Conservation (phyloP, 2,329 filamentous ascomycete genomes). For the Fusarium chaquense region DNA sequence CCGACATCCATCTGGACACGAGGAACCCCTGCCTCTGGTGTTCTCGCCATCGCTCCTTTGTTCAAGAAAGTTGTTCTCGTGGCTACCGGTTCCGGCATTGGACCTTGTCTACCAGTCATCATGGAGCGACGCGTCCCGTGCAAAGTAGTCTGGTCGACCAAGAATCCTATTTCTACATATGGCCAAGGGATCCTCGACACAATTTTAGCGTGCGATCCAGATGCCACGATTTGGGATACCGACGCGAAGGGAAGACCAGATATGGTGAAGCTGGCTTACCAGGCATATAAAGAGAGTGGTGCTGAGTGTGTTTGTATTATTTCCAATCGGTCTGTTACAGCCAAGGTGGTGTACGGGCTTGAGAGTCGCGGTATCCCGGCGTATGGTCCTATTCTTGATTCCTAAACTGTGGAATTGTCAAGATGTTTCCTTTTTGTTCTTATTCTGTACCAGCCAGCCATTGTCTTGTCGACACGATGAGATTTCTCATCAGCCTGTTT, state of each 20-base stretch:
- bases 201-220: slow-evolving; percentile 25
- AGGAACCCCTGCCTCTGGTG: slow-evolving; percentile 69
- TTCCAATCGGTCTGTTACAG: slow-evolving; percentile 71
- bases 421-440: background rate
- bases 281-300: slow-evolving; percentile 64
- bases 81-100: slow-evolving; percentile 37
- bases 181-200: slow-evolving; percentile 29
- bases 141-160: slow-evolving; percentile 39
- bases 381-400: slow-evolving; percentile 76
- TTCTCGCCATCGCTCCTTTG: slow-evolving; percentile 29
- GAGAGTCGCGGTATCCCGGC: slow-evolving; percentile 71
- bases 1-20: slow-evolving; percentile 71
- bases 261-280: slow-evolving; percentile 53
- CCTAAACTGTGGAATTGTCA: slow-evolving; percentile 3
- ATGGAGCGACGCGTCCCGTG: slow-evolving; percentile 39
- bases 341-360: slow-evolving; percentile 71
- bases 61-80: slow-evolving; percentile 42
- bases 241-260: slow-evolving; percentile 66
- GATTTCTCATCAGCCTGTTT: background rate
- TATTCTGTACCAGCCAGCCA: background rate
- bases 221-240: slow-evolving; percentile 64
- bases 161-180: slow-evolving; percentile 32
- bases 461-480: background rate
- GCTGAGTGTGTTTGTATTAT: slow-evolving; percentile 76
- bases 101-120: slow-evolving; percentile 33